phyloP scores from a whole-genome alignment of 805 yeast genomes.

The Debaryomyces maramus region DNA sequence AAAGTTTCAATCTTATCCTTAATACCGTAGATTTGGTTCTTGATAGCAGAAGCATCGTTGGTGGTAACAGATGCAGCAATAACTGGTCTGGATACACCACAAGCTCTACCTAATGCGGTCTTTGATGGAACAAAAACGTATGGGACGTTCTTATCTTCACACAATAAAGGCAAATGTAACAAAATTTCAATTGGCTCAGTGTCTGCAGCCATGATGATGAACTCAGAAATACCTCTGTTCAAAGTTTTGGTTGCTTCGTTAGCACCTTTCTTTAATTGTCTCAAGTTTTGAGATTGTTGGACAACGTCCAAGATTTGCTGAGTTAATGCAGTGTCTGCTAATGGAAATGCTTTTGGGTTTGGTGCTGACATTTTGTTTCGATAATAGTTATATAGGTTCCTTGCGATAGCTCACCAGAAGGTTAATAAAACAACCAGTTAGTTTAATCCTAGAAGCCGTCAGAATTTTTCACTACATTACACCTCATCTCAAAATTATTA shows the following conservation, averaged over 20 bases:
- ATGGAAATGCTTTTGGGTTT: slow-evolving; percentile 98
- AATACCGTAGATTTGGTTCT: slow-evolving; percentile 94
- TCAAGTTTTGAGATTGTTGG: slow-evolving; percentile 95
- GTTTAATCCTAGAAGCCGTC: neutral
- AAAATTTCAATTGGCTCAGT: slow-evolving; percentile 99
- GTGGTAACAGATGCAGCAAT: slow-evolving; percentile 98
- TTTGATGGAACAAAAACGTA: slow-evolving; percentile 98
- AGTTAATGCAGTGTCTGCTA: slow-evolving; percentile 92
- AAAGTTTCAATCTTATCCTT: slow-evolving; percentile 99
- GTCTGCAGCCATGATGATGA: slow-evolving; percentile 99
- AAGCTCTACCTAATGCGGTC: slow-evolving; percentile 98
- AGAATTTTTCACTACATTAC: neutral
- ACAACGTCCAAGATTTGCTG: slow-evolving; percentile 97
- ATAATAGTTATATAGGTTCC: slow-evolving; percentile 43
- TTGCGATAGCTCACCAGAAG: slow-evolving; percentile 47
- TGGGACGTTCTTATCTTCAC: slow-evolving; percentile 99
- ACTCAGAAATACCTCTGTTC: slow-evolving; percentile 99
- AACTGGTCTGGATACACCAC: slow-evolving; percentile 99
- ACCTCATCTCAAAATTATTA: slow-evolving; percentile 1
- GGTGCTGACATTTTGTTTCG: slow-evolving; percentile 67
- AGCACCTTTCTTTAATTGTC: slow-evolving; percentile 99
- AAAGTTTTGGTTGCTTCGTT: slow-evolving; percentile 99
- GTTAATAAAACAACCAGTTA: neutral
- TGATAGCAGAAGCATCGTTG: slow-evolving; percentile 96
- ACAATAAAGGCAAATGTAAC: slow-evolving; percentile 92